These are phyloP conservation scores for Ottelia alismoides DNA, from an alignment of 106 monocot genomes.

Conservation along the genomic window DNA sequence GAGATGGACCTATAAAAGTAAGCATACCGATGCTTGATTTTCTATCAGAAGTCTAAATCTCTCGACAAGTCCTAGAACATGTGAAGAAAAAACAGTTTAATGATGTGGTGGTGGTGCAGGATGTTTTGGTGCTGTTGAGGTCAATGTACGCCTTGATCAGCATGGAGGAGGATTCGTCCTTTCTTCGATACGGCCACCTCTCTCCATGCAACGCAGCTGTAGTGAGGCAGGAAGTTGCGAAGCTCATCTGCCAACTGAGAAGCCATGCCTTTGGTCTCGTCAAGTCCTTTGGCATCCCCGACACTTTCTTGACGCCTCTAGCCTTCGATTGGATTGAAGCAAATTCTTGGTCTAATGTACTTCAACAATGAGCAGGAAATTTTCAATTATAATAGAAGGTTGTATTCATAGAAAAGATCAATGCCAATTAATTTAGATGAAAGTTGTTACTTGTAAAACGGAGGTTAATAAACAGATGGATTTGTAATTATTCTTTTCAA, in stretches of 20 bases:
- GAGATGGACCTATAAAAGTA: conserved; percentile 61
- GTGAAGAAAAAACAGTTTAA: not conserved
- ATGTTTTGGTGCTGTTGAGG: conserved; percentile 56
- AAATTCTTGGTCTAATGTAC: conserved; percentile 78
- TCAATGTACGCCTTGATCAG: conserved; percentile 64
- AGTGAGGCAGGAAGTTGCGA: conserved; percentile 61
- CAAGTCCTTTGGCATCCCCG: conserved; percentile 83
- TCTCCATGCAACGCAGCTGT: conserved; percentile 44
- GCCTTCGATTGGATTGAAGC: conserved; percentile 94
- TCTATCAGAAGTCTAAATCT: not conserved
- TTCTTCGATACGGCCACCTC: conserved; percentile 71
- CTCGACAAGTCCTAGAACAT: too few species aligned
- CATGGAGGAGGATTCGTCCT: conserved; percentile 71
- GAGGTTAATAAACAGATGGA: too few species aligned
- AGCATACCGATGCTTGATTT: not conserved
- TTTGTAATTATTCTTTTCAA: too few species aligned
- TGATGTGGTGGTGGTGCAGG: conserved; percentile 23
- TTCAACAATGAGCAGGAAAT: too few species aligned
- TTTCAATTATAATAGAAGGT: too few species aligned
- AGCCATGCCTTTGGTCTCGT: conserved; percentile 64
- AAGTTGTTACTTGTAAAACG: too few species aligned
- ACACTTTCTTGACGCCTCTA: conserved; percentile 61
- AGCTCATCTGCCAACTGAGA: conserved; percentile 52
- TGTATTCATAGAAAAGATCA: too few species aligned
- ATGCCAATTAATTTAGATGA: too few species aligned